These are phyloP conservation scores for Naganishia cerealis DNA, from an alignment of 1,284 basidiomycete genomes.

Conservation along the genomic window DNA sequence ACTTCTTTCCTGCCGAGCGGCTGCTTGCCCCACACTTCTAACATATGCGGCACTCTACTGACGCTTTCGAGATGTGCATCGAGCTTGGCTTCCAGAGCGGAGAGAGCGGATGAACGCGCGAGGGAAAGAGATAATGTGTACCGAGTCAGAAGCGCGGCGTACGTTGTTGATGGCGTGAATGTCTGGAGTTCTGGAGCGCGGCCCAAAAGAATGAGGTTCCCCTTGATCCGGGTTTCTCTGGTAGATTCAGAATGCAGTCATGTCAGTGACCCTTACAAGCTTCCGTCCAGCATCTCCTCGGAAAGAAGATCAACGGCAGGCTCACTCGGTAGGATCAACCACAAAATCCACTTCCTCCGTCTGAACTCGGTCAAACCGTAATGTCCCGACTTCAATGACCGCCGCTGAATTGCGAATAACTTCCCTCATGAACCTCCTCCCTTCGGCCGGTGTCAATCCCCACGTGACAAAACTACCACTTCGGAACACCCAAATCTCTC, in stretches of 20 bases:
- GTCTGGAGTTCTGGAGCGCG: constrained; percentile 58
- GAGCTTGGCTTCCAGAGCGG: constrained; percentile 75
- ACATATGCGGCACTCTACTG: constrained; percentile 69
- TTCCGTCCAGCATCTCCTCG: neutral
- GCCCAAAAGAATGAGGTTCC: constrained; percentile 85
- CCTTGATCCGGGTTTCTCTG: constrained; percentile 78
- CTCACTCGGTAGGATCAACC: constrained; percentile 78
- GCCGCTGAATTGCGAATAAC: constrained; percentile 60
- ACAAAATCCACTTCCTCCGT: constrained; percentile 88
- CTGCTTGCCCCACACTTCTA: constrained; percentile 75
- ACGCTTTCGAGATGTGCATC: constrained; percentile 79
- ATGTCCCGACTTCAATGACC: constrained; percentile 63
- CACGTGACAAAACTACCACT: constrained; percentile 84
- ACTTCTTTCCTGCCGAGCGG: constrained; percentile 73
- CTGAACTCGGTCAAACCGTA: constrained; percentile 65
- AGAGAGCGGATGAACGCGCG: constrained; percentile 78
- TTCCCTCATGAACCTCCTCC: constrained; percentile 65
- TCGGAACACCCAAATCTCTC: constrained; percentile 82
- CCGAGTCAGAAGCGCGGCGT: constrained; percentile 67
- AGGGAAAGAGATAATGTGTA: constrained; percentile 87
- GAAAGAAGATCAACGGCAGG: constrained; percentile 34
- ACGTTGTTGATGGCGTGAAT: constrained; percentile 49
- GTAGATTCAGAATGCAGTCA: neutral
- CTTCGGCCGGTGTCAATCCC: constrained; percentile 80
- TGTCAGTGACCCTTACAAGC: no score